Conservation (phyloP, 805 yeast species). For the Phaffomyces antillensis region DNA sequence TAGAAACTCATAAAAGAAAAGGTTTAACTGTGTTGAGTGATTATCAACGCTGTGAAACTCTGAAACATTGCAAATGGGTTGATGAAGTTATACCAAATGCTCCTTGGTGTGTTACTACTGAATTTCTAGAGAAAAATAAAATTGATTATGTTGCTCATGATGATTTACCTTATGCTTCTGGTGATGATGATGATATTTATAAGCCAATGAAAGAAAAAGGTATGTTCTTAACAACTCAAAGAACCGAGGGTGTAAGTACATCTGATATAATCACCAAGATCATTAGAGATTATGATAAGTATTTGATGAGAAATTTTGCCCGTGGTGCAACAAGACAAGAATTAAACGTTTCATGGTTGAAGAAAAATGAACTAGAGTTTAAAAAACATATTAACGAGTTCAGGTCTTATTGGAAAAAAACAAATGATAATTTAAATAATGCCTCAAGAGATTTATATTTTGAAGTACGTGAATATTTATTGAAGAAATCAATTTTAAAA, state of each 20-base stretch:
- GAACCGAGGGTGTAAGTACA: constrained; percentile 95
- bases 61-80: constrained; percentile 93
- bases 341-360: constrained; percentile 93
- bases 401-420: constrained; percentile 75
- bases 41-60: constrained; percentile 82
- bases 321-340: constrained; percentile 97
- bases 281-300: constrained; percentile 93
- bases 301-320: constrained; percentile 93
- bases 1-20: constrained; percentile 83
- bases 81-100: constrained; percentile 93
- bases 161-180: constrained; percentile 88
- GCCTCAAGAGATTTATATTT: constrained; percentile 78
- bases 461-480: constrained; percentile 71
- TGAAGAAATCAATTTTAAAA: constrained; percentile 33
- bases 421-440: constrained; percentile 58
- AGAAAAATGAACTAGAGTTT: constrained; percentile 92
- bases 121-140: constrained; percentile 67
- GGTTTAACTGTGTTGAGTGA: constrained; percentile 91
- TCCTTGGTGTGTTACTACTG: constrained; percentile 91
- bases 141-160: constrained; percentile 98
- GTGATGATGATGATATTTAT: constrained; percentile 88
- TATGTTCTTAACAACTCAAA: constrained; percentile 86
- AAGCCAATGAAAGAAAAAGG: constrained; percentile 87
- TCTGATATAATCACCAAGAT: constrained; percentile 93
- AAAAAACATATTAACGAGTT: constrained; percentile 86